These are phyloP conservation scores for Chalciporus piperatus DNA, from an alignment of 768 basidiomycete species.

Conservation along the genomic window DNA sequence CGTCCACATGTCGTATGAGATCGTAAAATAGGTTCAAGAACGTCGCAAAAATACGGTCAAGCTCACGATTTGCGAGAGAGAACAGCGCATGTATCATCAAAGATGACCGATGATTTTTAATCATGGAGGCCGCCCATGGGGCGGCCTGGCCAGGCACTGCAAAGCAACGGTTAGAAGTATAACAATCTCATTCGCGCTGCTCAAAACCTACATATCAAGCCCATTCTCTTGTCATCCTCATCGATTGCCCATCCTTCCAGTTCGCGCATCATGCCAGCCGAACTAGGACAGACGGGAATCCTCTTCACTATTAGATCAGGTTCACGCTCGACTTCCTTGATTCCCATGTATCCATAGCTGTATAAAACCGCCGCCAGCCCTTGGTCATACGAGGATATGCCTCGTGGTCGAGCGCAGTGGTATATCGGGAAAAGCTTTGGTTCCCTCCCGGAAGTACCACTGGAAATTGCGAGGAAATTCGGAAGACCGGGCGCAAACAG, in stretches of 20 bases:
- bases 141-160: neutral
- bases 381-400: too few species aligned
- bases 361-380: too few species aligned
- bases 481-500: too few species aligned
- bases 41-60: neutral
- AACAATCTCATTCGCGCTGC: too few species aligned
- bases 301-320: neutral
- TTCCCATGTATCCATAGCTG: neutral
- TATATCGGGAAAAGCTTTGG: too few species aligned
- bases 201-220: neutral
- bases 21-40: slow-evolving; percentile 6
- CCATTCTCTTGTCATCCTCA: neutral
- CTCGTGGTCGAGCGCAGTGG: too few species aligned
- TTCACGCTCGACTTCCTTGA: neutral
- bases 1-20: slow-evolving; percentile 1
- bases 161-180: too few species aligned
- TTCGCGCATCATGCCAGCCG: neutral
- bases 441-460: too few species aligned
- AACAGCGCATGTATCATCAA: slow-evolving; percentile 14
- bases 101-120: slow-evolving; percentile 4
- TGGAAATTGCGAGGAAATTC: too few species aligned
- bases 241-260: slow-evolving; percentile 1
- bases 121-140: slow-evolving; percentile 2
- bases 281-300: neutral
- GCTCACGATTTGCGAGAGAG: neutral